Conservation (phyloP, 2,329 filamentous ascomycete species). For the Cladophialophora chaetospira region DNA sequence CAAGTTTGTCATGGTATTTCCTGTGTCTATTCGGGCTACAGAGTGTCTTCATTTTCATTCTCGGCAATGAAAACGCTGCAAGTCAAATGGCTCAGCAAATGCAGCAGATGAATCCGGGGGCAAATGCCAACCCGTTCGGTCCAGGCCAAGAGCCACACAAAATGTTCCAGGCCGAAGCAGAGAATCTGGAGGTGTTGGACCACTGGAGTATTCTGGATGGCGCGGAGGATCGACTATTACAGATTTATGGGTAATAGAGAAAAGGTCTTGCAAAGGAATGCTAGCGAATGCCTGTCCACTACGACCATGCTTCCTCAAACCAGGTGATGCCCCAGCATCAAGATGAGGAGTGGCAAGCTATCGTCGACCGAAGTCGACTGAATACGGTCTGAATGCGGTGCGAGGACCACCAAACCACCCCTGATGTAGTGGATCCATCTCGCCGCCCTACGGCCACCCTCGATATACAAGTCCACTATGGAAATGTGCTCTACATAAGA, state of each 20-base stretch:
- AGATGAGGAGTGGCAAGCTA: too few species aligned
- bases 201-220: conserved; percentile 89
- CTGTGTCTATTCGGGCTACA: conserved; percentile 95
- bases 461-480: too few species aligned
- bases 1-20: conserved; percentile 98
- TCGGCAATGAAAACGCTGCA: conserved; percentile 91
- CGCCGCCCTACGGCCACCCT: too few species aligned
- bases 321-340: too few species aligned
- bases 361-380: too few species aligned
- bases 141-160: conserved; percentile 95
- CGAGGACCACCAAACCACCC: too few species aligned
- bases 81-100: conserved; percentile 81
- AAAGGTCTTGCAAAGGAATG: too few species aligned
- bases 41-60: conserved; percentile 93
- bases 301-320: too few species aligned
- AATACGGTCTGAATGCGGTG: too few species aligned
- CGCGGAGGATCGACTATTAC: conserved; percentile 80
- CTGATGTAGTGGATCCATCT: too few species aligned
- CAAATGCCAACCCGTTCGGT: conserved; percentile 72
- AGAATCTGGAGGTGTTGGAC: conserved; percentile 93
- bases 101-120: conserved; percentile 71
- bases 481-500: too few species aligned
- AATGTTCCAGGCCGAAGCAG: conserved; percentile 86
- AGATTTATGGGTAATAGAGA: conserved; percentile 38
- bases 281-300: too few species aligned